Evolutionary conservation across 768 basidiomycete genomes (phyloP).

Genomic region (Pleurotus tuoliensis): DNA sequence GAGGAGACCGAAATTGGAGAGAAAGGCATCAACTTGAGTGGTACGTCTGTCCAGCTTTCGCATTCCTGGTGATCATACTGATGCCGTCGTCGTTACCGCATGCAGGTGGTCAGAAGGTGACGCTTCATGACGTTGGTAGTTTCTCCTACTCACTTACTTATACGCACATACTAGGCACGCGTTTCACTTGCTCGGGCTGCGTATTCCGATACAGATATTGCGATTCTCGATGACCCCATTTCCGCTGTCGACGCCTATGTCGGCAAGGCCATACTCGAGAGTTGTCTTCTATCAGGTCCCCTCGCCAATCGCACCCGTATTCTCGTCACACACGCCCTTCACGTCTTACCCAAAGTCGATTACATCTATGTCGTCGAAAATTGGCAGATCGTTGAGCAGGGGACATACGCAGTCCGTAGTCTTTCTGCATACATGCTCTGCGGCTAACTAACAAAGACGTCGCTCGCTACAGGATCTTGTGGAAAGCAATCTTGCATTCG

Average conservation of each 20-base stretch:
- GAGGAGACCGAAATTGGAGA: constrained; percentile 73
- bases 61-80: background rate
- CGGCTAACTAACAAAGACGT: background rate
- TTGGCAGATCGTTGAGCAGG: constrained; percentile 56
- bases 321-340: constrained; percentile 57
- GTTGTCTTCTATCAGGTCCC: constrained; percentile 53
- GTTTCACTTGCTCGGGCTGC: constrained; percentile 73
- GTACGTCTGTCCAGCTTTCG: constrained; percentile 21
- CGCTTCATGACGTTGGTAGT: no score
- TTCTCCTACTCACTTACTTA: no score
- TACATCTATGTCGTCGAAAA: constrained; percentile 62
- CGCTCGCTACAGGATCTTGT: constrained; percentile 5
- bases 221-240: constrained; percentile 79
- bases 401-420: constrained; percentile 45
- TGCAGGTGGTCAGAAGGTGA: no score
- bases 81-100: background rate
- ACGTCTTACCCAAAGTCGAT: constrained; percentile 53
- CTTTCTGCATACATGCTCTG: background rate
- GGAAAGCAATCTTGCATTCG: constrained; percentile 10
- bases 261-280: constrained; percentile 57
- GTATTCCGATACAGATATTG: constrained; percentile 68
- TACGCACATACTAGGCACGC: constrained; percentile 41
- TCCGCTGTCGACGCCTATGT: constrained; percentile 78
- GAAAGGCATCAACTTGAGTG: constrained; percentile 67
- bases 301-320: constrained; percentile 51